Evolutionary conservation across 2,329 filamentous ascomycete genomes (phyloP), one percentile per base, ranked within the genome.

Genomic region (Pseudogymnoascus verrucosus): DNA sequence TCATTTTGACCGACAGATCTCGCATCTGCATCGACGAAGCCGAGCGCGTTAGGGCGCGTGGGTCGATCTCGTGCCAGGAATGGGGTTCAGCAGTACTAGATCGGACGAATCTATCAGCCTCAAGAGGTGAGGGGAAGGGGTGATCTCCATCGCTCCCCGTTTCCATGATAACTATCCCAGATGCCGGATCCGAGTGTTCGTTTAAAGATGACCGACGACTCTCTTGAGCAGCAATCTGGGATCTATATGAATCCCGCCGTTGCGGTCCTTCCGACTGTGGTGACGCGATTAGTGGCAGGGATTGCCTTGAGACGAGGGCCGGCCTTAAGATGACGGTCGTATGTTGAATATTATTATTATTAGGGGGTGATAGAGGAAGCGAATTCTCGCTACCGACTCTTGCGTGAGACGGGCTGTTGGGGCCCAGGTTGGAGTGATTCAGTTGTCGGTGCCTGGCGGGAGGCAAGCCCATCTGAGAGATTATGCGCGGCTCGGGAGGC

Each of bases 1-100:
- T 82, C 83, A 90, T 86, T 73, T 90, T 86, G 68, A 86, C 82
- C 36, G 83, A 82, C 47, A 90, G 76, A 70, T 86, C 84, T 23
- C 81, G 81, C 57, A 84, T 81, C 69, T 82, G 80, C 65, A 72
- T 68, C 4, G 69, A 66, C 42, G 73, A 75, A 54, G 68, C 61
- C 6, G 72, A 73, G 54, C 73, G 68, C 39, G 68, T 69, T 28
- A 74, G 66, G 31, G 31, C 37, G 10, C 57, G 57, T 31, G 44
- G 44, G 23, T 62, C 34, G 23, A 42, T 62, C 5, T 62, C 26
- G 10, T 62, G 39, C 34, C 66, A 19, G 8, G 34, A 63, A 62
- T 67, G 68, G 6, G 67, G 64, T 28, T 66, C 68, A 44, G 71
- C 71, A 4, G 67, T 60, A 51, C 66, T 67, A 11, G 69, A 68